These are phyloP conservation scores for Solanum bulbocastanum DNA, from an alignment of 257 asterid genomes.

Conservation along the genomic window DNA sequence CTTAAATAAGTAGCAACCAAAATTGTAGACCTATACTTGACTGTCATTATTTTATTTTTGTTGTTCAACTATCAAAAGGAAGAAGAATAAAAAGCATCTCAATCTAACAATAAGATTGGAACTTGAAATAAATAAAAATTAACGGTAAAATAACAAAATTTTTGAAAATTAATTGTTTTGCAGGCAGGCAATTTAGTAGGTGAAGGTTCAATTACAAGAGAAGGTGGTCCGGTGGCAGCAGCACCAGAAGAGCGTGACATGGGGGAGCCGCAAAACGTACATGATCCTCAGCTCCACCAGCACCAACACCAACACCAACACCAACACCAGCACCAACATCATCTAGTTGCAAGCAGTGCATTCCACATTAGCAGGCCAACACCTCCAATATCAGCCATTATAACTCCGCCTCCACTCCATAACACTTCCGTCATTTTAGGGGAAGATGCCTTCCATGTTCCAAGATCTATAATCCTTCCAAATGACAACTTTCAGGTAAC, in stretches of 20 bases:
- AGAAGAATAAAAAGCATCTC: neutral
- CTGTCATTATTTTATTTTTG: neutral
- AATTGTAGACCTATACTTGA: slow-evolving; percentile 32
- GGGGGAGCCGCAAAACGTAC: slow-evolving; percentile 28
- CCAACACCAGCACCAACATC: slow-evolving; percentile 6
- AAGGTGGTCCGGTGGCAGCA: slow-evolving; percentile 8
- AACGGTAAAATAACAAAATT: neutral
- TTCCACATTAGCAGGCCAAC: slow-evolving; percentile 70
- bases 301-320: slow-evolving; percentile 28
- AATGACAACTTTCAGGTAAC: slow-evolving; percentile 62
- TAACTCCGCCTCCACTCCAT: slow-evolving; percentile 57
- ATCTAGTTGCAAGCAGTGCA: slow-evolving; percentile 41
- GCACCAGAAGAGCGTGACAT: slow-evolving; percentile 42
- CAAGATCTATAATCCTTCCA: slow-evolving; percentile 51
- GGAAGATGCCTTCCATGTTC: slow-evolving; percentile 59
- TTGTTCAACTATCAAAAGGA: slow-evolving; percentile 19
- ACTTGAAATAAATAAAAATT: neutral
- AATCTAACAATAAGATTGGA: neutral
- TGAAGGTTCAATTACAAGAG: slow-evolving; percentile 59
- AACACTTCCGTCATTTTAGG: slow-evolving; percentile 64
- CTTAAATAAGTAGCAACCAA: slow-evolving; percentile 32
- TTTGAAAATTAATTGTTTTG: neutral
- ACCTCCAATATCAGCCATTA: slow-evolving; percentile 69
- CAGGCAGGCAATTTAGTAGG: slow-evolving; percentile 42
- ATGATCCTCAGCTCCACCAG: slow-evolving; percentile 29